Conservation (phyloP, 2,329 filamentous ascomycete genomes). For the Paramyrothecium roridum region DNA sequence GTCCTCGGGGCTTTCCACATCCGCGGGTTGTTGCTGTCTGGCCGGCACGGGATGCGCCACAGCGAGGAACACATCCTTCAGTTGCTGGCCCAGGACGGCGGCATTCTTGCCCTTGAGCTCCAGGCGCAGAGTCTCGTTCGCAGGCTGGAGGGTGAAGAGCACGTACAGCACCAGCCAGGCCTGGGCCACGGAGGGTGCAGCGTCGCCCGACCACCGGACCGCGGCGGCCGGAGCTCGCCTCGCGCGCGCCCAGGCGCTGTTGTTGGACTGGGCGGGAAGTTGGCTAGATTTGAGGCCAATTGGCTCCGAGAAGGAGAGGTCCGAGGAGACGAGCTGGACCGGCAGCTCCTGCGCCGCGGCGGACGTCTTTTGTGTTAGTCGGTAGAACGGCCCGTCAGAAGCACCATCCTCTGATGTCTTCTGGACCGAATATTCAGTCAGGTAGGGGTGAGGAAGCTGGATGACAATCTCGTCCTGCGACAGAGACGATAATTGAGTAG, state of each 20-base stretch:
- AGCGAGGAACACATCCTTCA: constrained; percentile 45
- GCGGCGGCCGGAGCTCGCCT: constrained; percentile 46
- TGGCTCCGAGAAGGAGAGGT: constrained; percentile 43
- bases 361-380: constrained; percentile 26
- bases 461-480: constrained; percentile 35
- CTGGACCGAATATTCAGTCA: constrained; percentile 39
- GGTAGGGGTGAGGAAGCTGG: constrained; percentile 48
- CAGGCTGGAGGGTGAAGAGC: constrained; percentile 47
- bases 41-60: constrained; percentile 42
- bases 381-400: constrained; percentile 24
- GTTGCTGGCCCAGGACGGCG: constrained; percentile 31
- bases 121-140: constrained; percentile 46
- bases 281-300: constrained; percentile 46
- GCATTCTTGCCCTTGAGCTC: constrained; percentile 36
- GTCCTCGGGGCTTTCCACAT: constrained; percentile 8
- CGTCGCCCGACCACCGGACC: constrained; percentile 38
- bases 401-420: constrained; percentile 18
- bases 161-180: constrained; percentile 52
- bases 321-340: constrained; percentile 25
- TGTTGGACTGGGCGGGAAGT: constrained; percentile 47
- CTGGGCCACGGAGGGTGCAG: constrained; percentile 44
- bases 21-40: constrained; percentile 17
- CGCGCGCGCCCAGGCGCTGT: constrained; percentile 55
- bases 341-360: constrained; percentile 22
- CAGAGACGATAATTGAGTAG: constrained; percentile 20